Base-by-base conservation (phyloP, 1,139 yeast genomes). In the Saccharomyces hybrid region DNA sequence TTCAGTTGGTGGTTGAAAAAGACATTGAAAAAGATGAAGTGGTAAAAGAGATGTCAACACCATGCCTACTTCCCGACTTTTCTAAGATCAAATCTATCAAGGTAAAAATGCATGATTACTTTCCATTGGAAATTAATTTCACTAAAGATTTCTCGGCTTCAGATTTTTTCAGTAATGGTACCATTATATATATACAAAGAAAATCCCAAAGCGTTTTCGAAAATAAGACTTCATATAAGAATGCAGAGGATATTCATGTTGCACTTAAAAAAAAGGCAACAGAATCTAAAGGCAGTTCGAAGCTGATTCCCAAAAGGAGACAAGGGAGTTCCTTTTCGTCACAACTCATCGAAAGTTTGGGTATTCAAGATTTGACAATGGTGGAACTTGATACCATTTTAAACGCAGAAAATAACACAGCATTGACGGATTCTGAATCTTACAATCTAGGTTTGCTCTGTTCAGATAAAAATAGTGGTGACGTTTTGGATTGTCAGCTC, bases 31-130 rank as follows among this genome's bases (percentile, higher is more conserved):
- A 73, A 56, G 82, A 82, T 0, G 59, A 63, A 5, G 58, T 64
- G 0, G 59, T 67, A 4, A 69, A 68, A 8, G 62, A 61, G 26
- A 48, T 65, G 48, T 34, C 44, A 5, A 73, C 95, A 0, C 96
- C 97, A 0, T 81, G 88, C 61, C 69, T 89, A 49, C 69, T 90
- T 38, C 95, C 96, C 0, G 78, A 80, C 46, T 67, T 87, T 32
- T 73, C 75, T 21, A 71, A 72, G 0, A 81, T 89, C 19, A 52
- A 55, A 21, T 58, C 59, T 3, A 60, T 74, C 9, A 61, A 57
- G 29, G 59, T 67, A 1, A 49, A 55, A 7, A 55, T 60, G 24
- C 60, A 65, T 16, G 59, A 60, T 26, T 67, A 64, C 51, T 68
- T 64, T 48, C 71, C 71, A 5, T 51, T 69, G 29, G 61, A 59